These are phyloP conservation scores for Tritrichomonas musculus DNA, from an alignment of 208 protist species.

Conservation along the genomic window DNA sequence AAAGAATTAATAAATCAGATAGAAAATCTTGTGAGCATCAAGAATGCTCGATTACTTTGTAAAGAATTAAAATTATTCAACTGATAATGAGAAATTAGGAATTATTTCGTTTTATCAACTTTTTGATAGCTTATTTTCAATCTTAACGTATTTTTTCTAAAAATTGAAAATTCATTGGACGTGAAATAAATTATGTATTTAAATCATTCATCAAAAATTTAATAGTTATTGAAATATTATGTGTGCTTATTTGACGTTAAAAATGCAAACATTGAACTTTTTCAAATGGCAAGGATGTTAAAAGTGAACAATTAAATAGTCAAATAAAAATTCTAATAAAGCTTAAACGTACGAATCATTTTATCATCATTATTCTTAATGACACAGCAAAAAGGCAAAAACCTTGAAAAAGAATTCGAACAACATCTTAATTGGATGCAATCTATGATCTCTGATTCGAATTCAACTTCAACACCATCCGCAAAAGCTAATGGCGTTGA, in stretches of 20 bases:
- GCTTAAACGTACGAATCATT: background rate
- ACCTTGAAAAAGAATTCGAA: background rate
- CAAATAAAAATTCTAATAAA: background rate
- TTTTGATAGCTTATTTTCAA: background rate
- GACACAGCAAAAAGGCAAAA: background rate
- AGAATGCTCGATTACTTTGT: no score
- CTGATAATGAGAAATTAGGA: no score
- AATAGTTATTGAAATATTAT: background rate
- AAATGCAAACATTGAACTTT: background rate
- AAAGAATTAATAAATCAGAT: no score
- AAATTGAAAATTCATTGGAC: background rate
- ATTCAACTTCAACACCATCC: no score
- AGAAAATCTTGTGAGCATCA: no score
- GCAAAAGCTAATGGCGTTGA: background rate
- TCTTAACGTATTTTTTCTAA: background rate
- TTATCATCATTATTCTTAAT: background rate
- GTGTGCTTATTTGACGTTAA: background rate
- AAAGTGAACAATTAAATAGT: background rate
- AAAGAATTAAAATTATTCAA: no score
- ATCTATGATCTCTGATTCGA: background rate
- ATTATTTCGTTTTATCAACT: no score
- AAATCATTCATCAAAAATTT: background rate
- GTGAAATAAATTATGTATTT: background rate
- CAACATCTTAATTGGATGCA: slow-evolving; percentile 9
- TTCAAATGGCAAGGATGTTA: background rate